A percentile compares a stretch with the other conserved stretches of the same genome.
These are phyloP conservation scores for Trypanosoma platydactyli DNA, from an alignment of 208 protist genomes.

Conservation along the genomic window DNA sequence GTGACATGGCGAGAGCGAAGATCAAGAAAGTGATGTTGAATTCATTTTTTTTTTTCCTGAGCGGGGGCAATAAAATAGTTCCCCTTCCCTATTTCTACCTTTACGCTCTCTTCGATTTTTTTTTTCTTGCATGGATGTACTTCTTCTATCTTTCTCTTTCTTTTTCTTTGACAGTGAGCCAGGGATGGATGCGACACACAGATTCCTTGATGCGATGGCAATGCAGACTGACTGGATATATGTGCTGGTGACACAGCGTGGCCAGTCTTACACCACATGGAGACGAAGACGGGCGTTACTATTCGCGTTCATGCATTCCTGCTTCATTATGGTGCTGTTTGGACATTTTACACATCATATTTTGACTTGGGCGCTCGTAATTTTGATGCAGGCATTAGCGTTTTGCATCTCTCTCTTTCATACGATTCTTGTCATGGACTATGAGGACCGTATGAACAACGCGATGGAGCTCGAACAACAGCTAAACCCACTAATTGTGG, in stretches of 20 bases:
- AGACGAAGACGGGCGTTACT: conserved; percentile 40
- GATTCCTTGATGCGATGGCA: conserved; percentile 44
- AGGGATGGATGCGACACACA: conserved; percentile 28
- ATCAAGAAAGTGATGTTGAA: neutral
- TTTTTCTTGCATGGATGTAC: no score
- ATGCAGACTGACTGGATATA: conserved; percentile 70
- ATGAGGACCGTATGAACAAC: conserved; percentile 51
- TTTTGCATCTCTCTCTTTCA: conserved; percentile 48
- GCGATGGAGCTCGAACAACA: conserved; percentile 58
- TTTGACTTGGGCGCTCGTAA: conserved; percentile 41
- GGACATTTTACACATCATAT: conserved; percentile 36
- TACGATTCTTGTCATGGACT: conserved; percentile 42
- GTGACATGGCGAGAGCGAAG: neutral
- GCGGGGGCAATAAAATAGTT: no score
- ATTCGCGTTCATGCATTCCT: conserved; percentile 56
- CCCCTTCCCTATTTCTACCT: no score
- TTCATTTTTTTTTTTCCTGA: conserved; percentile 15
- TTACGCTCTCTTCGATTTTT: neutral
- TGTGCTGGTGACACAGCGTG: conserved; percentile 49
- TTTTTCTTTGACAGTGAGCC: neutral
- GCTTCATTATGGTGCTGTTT: conserved; percentile 49
- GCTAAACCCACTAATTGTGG: conserved; percentile 60
- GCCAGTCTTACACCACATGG: conserved; percentile 29
- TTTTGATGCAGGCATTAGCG: conserved; percentile 54
- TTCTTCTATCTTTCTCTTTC: neutral